Conservation (phyloP, 306 rosid genomes). For the Medicago ruthenica region DNA sequence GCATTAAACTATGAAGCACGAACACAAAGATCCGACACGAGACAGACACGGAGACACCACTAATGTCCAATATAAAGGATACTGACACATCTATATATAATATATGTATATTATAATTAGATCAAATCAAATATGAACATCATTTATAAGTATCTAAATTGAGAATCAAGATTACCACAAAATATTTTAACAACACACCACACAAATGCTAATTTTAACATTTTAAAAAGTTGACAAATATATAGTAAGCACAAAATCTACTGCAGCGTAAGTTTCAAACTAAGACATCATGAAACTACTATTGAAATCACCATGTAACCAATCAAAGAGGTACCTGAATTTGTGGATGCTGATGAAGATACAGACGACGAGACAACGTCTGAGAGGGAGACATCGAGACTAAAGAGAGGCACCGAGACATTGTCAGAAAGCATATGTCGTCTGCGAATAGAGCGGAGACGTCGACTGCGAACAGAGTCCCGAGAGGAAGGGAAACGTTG, state of each 20-base stretch:
- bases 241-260: background rate
- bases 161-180: background rate
- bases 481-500: conserved; percentile 1
- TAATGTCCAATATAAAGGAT: background rate
- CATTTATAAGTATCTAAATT: background rate
- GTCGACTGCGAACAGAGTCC: conserved; percentile 3
- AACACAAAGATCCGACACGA: background rate
- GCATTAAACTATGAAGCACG: background rate
- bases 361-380: background rate
- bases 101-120: background rate
- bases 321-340: conserved; percentile 11
- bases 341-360: background rate
- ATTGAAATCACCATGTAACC: conserved; percentile 2
- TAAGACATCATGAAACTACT: conserved; percentile 9
- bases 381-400: background rate
- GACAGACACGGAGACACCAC: background rate
- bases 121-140: background rate
- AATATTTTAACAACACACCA: background rate
- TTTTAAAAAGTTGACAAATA: background rate
- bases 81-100: background rate
- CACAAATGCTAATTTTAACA: background rate
- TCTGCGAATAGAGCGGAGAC: conserved; percentile 1
- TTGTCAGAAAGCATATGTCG: background rate
- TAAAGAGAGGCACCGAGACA: background rate
- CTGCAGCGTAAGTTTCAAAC: background rate